These are phyloP conservation scores for Leccinum longicurvipes DNA, from an alignment of 768 basidiomycete genomes.

Conservation along the genomic window DNA sequence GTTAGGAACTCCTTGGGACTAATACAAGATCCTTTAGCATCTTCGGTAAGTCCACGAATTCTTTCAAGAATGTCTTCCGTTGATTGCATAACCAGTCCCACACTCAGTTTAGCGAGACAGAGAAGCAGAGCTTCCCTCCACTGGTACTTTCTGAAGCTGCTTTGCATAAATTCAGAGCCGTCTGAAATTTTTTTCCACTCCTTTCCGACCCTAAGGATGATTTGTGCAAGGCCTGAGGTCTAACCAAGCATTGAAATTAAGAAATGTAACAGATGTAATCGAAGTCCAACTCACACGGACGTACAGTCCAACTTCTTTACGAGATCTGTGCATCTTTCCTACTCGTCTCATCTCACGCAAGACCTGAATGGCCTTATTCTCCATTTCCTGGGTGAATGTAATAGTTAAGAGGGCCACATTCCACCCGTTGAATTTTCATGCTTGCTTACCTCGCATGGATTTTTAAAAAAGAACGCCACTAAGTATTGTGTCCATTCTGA, in stretches of 20 bases:
- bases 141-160: constrained; percentile 5
- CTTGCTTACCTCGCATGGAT: too few relatives aligned
- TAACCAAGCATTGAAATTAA: neutral
- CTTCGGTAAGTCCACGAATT: too few relatives aligned
- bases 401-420: too few relatives aligned
- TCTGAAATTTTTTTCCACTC: neutral
- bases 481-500: too few relatives aligned
- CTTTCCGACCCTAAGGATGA: neutral
- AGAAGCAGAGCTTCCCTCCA: constrained; percentile 2
- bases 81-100: neutral
- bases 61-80: neutral
- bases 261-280: neutral
- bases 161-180: neutral
- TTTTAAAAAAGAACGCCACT: too few relatives aligned
- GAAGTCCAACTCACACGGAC: neutral
- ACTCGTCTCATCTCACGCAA: neutral
- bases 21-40: too few relatives aligned
- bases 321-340: neutral
- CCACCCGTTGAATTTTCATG: too few relatives aligned
- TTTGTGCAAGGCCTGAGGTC: neutral
- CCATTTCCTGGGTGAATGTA: neutral
- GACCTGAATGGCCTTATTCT: neutral
- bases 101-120: neutral
- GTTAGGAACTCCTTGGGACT: too few relatives aligned
- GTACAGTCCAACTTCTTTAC: neutral